A percentile compares a stretch with the other conserved stretches of the same genome.
Conservation (phyloP, 140 eudicot genomes). For the Bidens hawaiensis region DNA sequence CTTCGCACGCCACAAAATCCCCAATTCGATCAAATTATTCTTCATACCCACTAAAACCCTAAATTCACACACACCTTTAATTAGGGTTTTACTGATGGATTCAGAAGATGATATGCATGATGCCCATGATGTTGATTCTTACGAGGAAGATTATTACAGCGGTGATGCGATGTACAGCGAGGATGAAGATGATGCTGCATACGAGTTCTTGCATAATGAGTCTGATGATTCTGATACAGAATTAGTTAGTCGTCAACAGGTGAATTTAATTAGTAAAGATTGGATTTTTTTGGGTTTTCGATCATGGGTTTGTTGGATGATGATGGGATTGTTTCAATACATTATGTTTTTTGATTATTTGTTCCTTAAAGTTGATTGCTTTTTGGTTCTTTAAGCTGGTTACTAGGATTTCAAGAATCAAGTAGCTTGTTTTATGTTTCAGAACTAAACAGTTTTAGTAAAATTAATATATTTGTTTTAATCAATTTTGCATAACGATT, state of each 20-base stretch:
- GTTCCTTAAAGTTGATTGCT: too few species aligned
- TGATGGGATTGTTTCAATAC: too few species aligned
- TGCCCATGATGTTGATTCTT: conserved; percentile 51
- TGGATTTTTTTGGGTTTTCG: too few species aligned
- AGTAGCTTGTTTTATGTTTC: too few species aligned
- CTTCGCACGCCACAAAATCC: conserved; percentile 16
- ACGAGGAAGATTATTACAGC: conserved; percentile 49
- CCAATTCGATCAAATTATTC: conserved; percentile 4
- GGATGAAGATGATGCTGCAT: conserved; percentile 36
- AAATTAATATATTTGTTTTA: too few species aligned
- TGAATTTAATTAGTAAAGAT: conserved; percentile 6
- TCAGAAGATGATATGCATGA: conserved; percentile 83
- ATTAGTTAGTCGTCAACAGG: conserved; percentile 36
- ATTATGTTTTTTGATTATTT: neutral
- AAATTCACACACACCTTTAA: neutral
- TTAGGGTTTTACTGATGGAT: conserved; percentile 43
- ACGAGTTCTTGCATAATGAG: conserved; percentile 34
- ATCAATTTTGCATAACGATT: too few species aligned
- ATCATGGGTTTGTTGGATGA: too few species aligned
- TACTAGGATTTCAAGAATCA: too few species aligned
- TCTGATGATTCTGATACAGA: conserved; percentile 35
- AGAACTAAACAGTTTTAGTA: too few species aligned
- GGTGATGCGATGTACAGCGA: conserved; percentile 44
- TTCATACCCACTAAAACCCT: conserved; percentile 25
- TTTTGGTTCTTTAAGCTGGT: too few species aligned